A percentile compares a stretch with the other conserved stretches of the same genome.
Conservation (phyloP, 1,139 yeast genomes). For the Geotrichum citri-aurantii region DNA sequence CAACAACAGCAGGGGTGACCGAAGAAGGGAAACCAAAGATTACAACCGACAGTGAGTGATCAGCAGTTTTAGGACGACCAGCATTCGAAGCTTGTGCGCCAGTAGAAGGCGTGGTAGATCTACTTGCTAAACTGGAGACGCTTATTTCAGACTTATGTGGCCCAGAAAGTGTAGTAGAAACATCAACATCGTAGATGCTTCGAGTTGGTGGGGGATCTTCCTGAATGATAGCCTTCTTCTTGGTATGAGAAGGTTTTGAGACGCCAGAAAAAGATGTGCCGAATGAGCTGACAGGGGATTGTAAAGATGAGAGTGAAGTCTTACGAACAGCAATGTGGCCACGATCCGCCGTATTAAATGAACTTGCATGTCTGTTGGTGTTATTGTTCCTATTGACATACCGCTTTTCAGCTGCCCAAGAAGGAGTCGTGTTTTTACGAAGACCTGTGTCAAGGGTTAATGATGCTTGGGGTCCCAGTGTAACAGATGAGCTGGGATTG, state of each 20-base stretch:
- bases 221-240: conserved; percentile 23
- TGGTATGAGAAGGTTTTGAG: conserved; percentile 30
- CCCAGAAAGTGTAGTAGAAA: not conserved
- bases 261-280: conserved; percentile 27
- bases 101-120: conserved; percentile 12
- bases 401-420: conserved; percentile 18
- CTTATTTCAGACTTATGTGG: conserved; percentile 11
- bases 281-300: conserved; percentile 19
- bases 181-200: conserved; percentile 31
- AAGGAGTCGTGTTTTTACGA: conserved; percentile 8
- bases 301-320: conserved; percentile 15
- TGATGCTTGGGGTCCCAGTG: conserved; percentile 12
- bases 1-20: conserved; percentile 58
- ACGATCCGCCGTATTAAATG: conserved; percentile 17
- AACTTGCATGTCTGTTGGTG: conserved; percentile 16
- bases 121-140: conserved; percentile 18
- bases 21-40: conserved; percentile 88
- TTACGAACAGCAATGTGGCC: conserved; percentile 13
- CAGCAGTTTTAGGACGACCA: conserved; percentile 5
- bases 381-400: not conserved
- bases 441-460: conserved; percentile 4
- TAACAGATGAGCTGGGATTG: conserved; percentile 1
- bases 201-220: conserved; percentile 36
- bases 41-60: conserved; percentile 50
- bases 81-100: conserved; percentile 8